These are phyloP conservation scores for Neurospora cerealis DNA, from an alignment of 495 filamentous ascomycete species.

Conservation along the genomic window DNA sequence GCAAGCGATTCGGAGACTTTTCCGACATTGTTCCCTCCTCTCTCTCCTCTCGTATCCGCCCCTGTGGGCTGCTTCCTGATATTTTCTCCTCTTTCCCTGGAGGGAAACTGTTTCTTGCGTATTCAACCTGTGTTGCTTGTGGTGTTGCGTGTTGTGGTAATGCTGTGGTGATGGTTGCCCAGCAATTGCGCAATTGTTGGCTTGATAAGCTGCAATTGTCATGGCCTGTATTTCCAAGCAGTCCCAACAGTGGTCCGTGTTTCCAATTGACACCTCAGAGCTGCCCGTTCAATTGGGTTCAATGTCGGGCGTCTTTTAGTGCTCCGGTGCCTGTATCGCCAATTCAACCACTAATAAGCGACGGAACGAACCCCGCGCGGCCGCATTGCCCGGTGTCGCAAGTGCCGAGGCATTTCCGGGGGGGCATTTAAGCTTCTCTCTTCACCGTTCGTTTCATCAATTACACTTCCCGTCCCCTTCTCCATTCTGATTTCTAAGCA, in stretches of 20 bases:
- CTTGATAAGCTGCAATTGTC: background rate
- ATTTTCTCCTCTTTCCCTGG: background rate
- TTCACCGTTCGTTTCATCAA: background rate
- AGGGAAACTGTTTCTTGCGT: background rate
- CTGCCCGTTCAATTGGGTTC: background rate
- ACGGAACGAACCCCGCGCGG: background rate
- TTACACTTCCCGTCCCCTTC: background rate
- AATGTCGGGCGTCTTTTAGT: background rate
- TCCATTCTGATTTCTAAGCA: background rate
- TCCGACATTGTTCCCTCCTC: background rate
- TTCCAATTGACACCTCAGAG: background rate
- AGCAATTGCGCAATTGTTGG: background rate
- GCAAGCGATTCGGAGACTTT: background rate
- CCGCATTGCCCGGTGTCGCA: background rate
- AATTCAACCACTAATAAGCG: background rate
- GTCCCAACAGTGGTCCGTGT: background rate
- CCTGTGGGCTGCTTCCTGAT: background rate
- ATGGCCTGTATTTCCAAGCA: background rate
- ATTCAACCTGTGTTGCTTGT: background rate
- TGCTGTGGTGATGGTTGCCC: background rate
- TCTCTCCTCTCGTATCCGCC: background rate
- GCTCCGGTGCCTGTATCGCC: background rate
- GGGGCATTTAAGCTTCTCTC: background rate
- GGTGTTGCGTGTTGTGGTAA: background rate
- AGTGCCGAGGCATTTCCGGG: background rate